phyloP scores from a whole-genome alignment of 2,329 filamentous ascomycete genomes.

The Colletotrichum tanaceti region DNA sequence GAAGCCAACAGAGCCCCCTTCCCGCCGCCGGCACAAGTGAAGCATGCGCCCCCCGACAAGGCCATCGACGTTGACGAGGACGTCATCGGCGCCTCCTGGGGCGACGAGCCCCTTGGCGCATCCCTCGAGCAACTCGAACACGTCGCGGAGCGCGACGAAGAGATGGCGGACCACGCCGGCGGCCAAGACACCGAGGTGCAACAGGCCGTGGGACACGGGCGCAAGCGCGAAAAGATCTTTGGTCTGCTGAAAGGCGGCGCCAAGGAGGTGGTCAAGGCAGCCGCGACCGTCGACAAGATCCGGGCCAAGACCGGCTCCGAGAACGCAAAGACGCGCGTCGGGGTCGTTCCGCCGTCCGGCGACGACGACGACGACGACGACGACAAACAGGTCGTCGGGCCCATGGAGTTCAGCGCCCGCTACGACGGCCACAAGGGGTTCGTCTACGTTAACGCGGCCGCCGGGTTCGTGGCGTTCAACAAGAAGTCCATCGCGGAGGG shows the following conservation, averaged over 20 bases:
- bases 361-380: too few species aligned
- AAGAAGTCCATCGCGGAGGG: neutral
- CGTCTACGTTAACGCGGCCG: conserved; percentile 13
- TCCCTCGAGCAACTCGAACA: neutral
- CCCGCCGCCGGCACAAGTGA: conserved; percentile 52
- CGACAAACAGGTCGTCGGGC: neutral
- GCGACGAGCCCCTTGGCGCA: conserved; percentile 25
- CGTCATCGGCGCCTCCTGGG: conserved; percentile 6
- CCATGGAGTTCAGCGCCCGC: conserved; percentile 22
- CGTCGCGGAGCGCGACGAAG: neutral
- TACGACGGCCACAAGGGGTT: conserved; percentile 10
- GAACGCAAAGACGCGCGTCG: conserved; percentile 16
- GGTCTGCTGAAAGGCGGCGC: conserved; percentile 28
- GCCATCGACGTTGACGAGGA: neutral
- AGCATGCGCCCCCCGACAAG: conserved; percentile 1
- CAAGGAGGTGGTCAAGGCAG: conserved; percentile 21
- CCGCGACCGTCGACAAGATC: conserved; percentile 20
- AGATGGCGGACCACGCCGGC: conserved; percentile 12
- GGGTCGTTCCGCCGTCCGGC: neutral
- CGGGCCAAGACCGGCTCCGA: conserved; percentile 24
- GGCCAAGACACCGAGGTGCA: conserved; percentile 20
- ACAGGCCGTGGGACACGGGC: neutral
- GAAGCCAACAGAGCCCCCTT: conserved; percentile 76
- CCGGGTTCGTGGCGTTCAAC: conserved; percentile 11
- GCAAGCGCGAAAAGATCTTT: conserved; percentile 25